Conservation (phyloP, 169 alveolate species). For the Blepharisma undulans region DNA sequence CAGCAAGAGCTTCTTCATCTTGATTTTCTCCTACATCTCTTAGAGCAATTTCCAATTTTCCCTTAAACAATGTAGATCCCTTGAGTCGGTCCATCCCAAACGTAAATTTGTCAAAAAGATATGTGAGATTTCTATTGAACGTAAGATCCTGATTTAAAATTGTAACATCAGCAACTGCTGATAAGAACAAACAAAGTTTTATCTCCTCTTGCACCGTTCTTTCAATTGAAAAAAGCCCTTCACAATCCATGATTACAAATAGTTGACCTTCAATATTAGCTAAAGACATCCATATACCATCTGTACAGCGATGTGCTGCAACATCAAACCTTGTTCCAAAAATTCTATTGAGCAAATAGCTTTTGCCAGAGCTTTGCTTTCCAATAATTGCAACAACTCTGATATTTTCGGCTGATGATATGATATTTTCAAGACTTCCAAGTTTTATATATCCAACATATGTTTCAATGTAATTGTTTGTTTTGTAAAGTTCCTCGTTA, state of each 20-base stretch:
- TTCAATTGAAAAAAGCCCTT: slow-evolving; percentile 55
- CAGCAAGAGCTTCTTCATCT: slow-evolving; percentile 17
- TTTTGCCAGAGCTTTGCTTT: slow-evolving; percentile 59
- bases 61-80: slow-evolving; percentile 53
- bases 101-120: slow-evolving; percentile 46
- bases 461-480: not conserved
- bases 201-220: slow-evolving; percentile 63
- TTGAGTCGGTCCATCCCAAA: slow-evolving; percentile 44
- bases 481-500: not conserved
- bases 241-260: slow-evolving; percentile 58
- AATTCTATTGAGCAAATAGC: slow-evolving; percentile 55
- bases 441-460: not conserved
- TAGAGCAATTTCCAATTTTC: slow-evolving; percentile 35
- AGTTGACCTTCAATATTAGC: slow-evolving; percentile 17
- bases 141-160: slow-evolving; percentile 57
- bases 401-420: not conserved
- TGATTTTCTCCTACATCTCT: slow-evolving; percentile 48
- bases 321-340: slow-evolving; percentile 67
- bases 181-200: slow-evolving; percentile 40
- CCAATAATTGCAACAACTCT: slow-evolving; percentile 52
- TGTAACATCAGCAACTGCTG: slow-evolving; percentile 51
- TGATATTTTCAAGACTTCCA: not conserved
- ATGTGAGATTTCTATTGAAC: slow-evolving; percentile 40
- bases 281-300: slow-evolving; percentile 67
- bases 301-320: slow-evolving; percentile 68